Evolutionary conservation across 2,329 filamentous ascomycete species (phyloP).

Genomic region (Phaeosphaeriaceae sp.): DNA sequence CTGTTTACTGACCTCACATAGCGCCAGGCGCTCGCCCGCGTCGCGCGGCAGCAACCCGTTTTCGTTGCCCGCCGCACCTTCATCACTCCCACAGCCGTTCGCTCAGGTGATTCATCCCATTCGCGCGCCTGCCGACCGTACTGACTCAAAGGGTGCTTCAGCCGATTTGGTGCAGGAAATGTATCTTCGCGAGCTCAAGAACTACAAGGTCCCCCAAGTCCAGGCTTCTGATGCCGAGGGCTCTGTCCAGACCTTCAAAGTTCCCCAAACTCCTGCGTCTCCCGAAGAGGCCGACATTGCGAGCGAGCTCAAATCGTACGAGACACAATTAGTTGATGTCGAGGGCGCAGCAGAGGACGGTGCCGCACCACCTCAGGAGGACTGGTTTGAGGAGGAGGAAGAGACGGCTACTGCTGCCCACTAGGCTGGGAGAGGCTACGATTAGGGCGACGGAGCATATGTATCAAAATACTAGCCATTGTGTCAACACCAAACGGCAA

Average conservation of each 20-base stretch:
- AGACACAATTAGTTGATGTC: conserved; percentile 90
- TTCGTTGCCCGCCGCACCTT: conserved; percentile 66
- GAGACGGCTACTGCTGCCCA: conserved; percentile 55
- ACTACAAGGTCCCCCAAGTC: conserved; percentile 84
- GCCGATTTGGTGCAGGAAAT: conserved; percentile 98
- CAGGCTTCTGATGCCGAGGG: conserved; percentile 88
- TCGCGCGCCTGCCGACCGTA: conserved; percentile 21
- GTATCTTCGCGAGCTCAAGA: conserved; percentile 94
- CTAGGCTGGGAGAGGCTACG: conserved; percentile 22
- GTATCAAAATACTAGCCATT: conserved; percentile 45
- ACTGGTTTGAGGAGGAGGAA: conserved; percentile 84
- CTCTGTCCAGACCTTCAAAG: conserved; percentile 85
- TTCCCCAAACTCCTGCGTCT: conserved; percentile 81
- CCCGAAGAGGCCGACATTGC: conserved; percentile 95
- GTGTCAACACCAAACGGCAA: conserved; percentile 44
- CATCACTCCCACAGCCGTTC: conserved; percentile 65
- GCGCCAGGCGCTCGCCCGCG: conserved; percentile 67
- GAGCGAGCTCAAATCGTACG: conserved; percentile 90
- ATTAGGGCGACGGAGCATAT: conserved; percentile 23
- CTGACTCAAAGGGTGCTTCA: conserved; percentile 54
- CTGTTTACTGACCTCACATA: conserved; percentile 47
- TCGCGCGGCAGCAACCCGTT: conserved; percentile 63
- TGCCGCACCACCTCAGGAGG: conserved; percentile 67
- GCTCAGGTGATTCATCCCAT: conserved; percentile 62
- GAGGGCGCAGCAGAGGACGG: conserved; percentile 76